Base-by-base conservation (phyloP, 73 alveolate genomes). In the Loxodes magnus region DNA sequence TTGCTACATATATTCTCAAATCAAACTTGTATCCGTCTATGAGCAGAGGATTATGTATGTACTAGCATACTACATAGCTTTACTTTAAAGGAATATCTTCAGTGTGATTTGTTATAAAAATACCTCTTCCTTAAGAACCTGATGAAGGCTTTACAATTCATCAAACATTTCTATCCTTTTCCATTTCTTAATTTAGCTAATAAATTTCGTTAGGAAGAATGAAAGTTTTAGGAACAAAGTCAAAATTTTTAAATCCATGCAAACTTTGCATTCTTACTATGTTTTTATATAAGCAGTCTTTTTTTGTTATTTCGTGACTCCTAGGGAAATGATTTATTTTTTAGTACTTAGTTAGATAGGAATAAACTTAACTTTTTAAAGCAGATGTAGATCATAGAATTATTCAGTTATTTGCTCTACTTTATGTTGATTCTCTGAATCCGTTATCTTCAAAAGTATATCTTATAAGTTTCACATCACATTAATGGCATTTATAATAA, bases 91-190 rank as follows among this genome's bases (percentile, higher is more conserved):
- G 73, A 31, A 68, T 58, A 56, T 83, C 92, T 12, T 46, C 41
- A 46, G 51, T 56, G 12, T 74, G 63, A 29, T 43, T 53, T 26
- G 79, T 56, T 19, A 90, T 62, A 57, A 75, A 91, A 25, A 90
- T 74, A 38, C 98, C 98, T 70, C 84, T 67, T 3, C 98, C 98
- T 55, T 87, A 62, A 17, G 93, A 77, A 30, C 80, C 64, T 36
- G 74, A 64, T 0, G 86, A 60, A 2, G 98, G 98, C 41, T 90
- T 90, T 9, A 78, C 93, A 20, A 90, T 90, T 24, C 79, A 82
- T 15, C 14, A 20, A 46, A 51, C 61, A 14, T 51, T 17, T 2
- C 19, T 34, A 36, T 51, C 67, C 17, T 58, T 56, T 5, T 56
- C 43, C 90, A 77, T 77, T n/a, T 57, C 77, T 19, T 59, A 59